Evolutionary conservation across 441 rosid genomes (phyloP), one percentile per base, ranked within the genome.

Genomic region (Lepidium campestre): DNA sequence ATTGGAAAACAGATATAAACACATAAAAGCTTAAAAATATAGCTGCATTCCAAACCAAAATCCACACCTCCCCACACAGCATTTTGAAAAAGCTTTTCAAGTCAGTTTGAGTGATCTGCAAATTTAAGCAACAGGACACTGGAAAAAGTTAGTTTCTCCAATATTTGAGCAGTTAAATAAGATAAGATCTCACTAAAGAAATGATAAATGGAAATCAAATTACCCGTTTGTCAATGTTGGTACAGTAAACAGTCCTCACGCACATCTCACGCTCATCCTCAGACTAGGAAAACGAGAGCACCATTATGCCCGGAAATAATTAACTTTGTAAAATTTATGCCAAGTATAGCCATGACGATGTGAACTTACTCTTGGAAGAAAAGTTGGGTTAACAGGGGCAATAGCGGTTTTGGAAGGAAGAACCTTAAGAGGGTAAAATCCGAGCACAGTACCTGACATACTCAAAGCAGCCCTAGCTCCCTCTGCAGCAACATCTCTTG

Each of bases 241-340:
- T 85, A 62, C 97, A 91, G 71, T 93, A 93, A 53, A 93, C 80
- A 72, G 99, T 93, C 78, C 99, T 89, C 32, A 95, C 69, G 72
- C 99, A 93, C 96, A 86, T 91, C 82, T 93, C 99, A 3, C 96
- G 93, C 69, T 93, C 99, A 76, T 91, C 96, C 68, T 86, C 96
- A 40, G 92, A 88, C 99, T 93, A 76, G 45, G 78, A 35, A 36
- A 72, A 71, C 17, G 14, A 59, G 27, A 54, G 47, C 25, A 49
- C 36, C 71, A 67, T 66, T 59, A 66, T 42, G 14, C n/a, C 42
- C 22, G 6, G 36, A 45, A 45, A 31, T 13, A 35, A 46, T 22
- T 55, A 15, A 49, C 66, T 7, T 12, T 3, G 56, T 7, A 17
- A 14, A 25, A 9, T 4, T 36, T 29, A 46, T 20, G 9, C 50